Conservation (phyloP, 179 eudicot genomes). For the Nepenthes alata region DNA sequence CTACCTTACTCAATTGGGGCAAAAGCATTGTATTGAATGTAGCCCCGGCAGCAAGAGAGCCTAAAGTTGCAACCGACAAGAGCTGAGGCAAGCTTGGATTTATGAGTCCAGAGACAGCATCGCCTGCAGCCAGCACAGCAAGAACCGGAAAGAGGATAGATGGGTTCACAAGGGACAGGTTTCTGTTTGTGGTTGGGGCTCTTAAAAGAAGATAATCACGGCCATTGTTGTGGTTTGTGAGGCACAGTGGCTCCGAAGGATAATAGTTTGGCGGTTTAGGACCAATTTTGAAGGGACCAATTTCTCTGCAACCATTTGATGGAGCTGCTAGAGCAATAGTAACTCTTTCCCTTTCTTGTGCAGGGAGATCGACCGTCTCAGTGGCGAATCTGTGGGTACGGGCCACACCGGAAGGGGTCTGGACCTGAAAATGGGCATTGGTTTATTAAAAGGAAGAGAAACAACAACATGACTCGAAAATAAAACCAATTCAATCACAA, state of each 20-base stretch:
- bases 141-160: constrained; percentile 58
- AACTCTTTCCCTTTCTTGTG: constrained; percentile 91
- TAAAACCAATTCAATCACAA: too few species aligned
- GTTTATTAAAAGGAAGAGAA: too few species aligned
- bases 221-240: constrained; percentile 78
- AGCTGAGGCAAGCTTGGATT: constrained; percentile 87
- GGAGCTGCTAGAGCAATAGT: constrained; percentile 91
- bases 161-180: constrained; percentile 45
- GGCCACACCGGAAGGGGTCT: constrained; percentile 80
- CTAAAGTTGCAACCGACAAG: constrained; percentile 55
- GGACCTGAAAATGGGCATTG: constrained; percentile 35
- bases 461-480: too few species aligned
- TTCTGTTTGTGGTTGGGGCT: constrained; percentile 53
- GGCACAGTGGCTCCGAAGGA: constrained; percentile 74
- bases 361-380: constrained; percentile 86
- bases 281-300: constrained; percentile 75
- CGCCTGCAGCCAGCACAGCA: constrained; percentile 72
- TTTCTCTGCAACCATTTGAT: constrained; percentile 49
- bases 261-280: constrained; percentile 60
- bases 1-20: constrained; percentile 71
- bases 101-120: constrained; percentile 79
- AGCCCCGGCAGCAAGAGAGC: constrained; percentile 65
- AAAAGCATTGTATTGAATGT: constrained; percentile 56
- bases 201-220: constrained; percentile 72
- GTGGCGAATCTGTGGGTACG: constrained; percentile 91